phyloP scores from a whole-genome alignment of 768 basidiomycete genomes.

The Tricholoma sp. region DNA sequence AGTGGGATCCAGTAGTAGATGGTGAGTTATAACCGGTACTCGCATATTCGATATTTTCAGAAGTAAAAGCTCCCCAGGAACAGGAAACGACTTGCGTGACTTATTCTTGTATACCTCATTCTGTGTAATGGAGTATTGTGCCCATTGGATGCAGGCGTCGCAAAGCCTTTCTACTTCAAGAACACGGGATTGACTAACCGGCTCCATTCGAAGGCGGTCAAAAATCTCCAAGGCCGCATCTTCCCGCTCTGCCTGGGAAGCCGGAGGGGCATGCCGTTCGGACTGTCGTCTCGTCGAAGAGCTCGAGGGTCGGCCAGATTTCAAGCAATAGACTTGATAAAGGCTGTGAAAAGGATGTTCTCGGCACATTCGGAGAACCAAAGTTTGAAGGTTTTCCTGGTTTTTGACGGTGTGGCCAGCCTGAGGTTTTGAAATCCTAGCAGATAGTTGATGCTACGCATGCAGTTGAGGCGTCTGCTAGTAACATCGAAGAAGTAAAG shows the following conservation, averaged over 20 bases:
- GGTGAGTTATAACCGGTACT: conserved; percentile 82
- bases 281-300: conserved; percentile 38
- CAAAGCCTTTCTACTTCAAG: conserved; percentile 56
- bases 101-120: conserved; percentile 16
- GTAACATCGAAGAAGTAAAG: not conserved
- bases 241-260: conserved; percentile 53
- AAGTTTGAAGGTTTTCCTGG: conserved; percentile 56
- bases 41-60: conserved; percentile 44
- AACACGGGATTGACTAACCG: conserved; percentile 33
- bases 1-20: conserved; percentile 64
- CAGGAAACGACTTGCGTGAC: conserved; percentile 22
- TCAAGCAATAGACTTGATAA: conserved; percentile 83
- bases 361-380: conserved; percentile 70
- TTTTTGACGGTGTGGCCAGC: conserved; percentile 25
- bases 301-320: conserved; percentile 23
- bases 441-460: conserved; percentile 77
- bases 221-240: conserved; percentile 63
- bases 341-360: conserved; percentile 95
- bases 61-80: conserved; percentile 46
- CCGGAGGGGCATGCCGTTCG: conserved; percentile 32
- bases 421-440: conserved; percentile 60
- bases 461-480: conserved; percentile 1
- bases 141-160: conserved; percentile 68
- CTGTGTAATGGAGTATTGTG: conserved; percentile 49
- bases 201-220: conserved; percentile 42